Percentiles rank a stretch among this genome's conserved stretches.
Evolutionary conservation across 192 early-diverging fungal species (phyloP).

Genomic region (Linnemannia hyalina): DNA sequence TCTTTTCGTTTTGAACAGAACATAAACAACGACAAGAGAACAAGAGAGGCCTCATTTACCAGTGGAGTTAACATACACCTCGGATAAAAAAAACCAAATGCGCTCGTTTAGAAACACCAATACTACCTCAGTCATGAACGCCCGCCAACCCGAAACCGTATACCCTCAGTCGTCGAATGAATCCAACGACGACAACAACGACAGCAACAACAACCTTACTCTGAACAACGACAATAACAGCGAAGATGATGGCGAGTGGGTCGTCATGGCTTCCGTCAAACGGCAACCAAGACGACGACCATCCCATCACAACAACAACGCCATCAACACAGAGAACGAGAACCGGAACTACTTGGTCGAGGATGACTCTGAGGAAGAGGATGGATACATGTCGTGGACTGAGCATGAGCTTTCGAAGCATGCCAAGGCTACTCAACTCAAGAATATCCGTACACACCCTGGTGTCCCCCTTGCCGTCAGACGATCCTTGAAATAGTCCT

Average conservation of each 20-base stretch:
- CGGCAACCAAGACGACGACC: not conserved
- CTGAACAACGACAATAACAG: not conserved
- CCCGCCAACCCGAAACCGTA: not conserved
- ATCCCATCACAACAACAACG: not conserved
- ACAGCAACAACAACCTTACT: not conserved
- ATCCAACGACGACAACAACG: not conserved
- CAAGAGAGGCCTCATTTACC: not conserved
- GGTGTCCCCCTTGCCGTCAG: not conserved
- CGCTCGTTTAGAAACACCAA: not conserved
- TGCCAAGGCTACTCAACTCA: slow-evolving; percentile 36
- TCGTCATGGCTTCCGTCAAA: not conserved
- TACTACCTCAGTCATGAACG: not conserved
- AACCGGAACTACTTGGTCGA: not conserved
- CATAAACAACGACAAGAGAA: not conserved
- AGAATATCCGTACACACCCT: slow-evolving; percentile 31
- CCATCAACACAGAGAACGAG: not conserved
- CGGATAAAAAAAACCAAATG: not conserved
- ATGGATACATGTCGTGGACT: slow-evolving; percentile 28
- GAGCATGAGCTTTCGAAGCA: slow-evolving; percentile 52
- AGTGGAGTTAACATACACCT: not conserved
- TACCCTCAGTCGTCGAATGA: not conserved
- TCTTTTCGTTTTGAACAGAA: not conserved
- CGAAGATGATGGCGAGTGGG: not conserved
- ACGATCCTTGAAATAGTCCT: not conserved
- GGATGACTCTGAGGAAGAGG: not conserved